Base-by-base conservation (phyloP, 805 yeast genomes). In the Lachancea cidri region DNA sequence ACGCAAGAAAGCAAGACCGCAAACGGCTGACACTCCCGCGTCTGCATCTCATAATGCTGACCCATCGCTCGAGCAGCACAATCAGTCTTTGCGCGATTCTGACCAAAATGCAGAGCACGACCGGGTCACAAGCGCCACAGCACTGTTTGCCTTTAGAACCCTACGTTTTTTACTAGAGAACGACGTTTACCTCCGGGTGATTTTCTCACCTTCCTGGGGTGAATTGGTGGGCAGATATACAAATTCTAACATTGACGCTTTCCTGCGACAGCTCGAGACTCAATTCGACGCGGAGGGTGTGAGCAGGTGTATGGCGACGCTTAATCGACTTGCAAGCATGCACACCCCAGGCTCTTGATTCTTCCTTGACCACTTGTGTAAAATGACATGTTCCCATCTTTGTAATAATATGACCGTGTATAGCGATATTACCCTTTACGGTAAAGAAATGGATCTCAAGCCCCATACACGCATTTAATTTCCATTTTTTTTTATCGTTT, bases 171-270 rank as follows among this genome's bases (percentile, higher is more conserved):
- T 35, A 15, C 9, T 35, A 7, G 37, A 35, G 29, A 35, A 35
- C 29, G 17, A 24, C 8, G 17, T 35, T n/a, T 22, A 20, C 17
- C 17, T 35, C 4, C 15, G n/a, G 7, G 37, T 35, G 4, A 35
- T 35, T 18, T 35, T 35, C 30, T 35, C 37, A 6, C 14, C 37
- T 3, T 35, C 37, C 4, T 35, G 18, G 8, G 37, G 37, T 18
- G 37, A 35, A n/a, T 14, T 35, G 14, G 30, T 22, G 14, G 29
- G 15, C 17, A 19, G 37, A 13, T 17, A 5, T 8, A 14, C 37
- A 9, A 4, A 20, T 13, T 30, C 37, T 13, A 17, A 35, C 14
- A 35, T 35, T 4, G 37, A 35, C 37, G 30, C 15, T 9, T 35
- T 35, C 18, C 37, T 35, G 37, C 29, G 29, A 13, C 30, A 35